Conservation (phyloP, 2,329 filamentous ascomycete species). For the Aspergillus latus region DNA sequence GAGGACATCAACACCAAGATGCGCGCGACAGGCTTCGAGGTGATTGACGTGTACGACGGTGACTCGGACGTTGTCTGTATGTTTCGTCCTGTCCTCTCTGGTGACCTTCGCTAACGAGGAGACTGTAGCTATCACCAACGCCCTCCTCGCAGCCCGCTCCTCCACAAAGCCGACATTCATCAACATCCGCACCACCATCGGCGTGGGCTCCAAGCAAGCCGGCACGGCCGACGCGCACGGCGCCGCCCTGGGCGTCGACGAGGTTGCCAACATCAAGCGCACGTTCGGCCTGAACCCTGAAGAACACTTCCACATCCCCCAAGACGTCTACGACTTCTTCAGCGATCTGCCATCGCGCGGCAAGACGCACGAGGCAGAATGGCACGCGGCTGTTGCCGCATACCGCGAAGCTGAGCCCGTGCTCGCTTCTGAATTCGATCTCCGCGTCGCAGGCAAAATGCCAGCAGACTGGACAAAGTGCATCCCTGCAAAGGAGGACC, state of each 20-base stretch:
- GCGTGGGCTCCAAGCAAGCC: slow-evolving; percentile 38
- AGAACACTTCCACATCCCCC: slow-evolving; percentile 12
- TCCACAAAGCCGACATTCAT: slow-evolving; percentile 56
- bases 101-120: slow-evolving; percentile 2
- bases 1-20: slow-evolving; percentile 61
- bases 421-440: slow-evolving; percentile 11
- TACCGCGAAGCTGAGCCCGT: slow-evolving; percentile 7
- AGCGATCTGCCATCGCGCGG: slow-evolving; percentile 3
- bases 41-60: slow-evolving; percentile 56
- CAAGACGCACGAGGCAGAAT: slow-evolving; percentile 2
- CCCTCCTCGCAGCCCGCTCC: slow-evolving; percentile 44
- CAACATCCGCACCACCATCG: slow-evolving; percentile 57
- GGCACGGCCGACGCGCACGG: slow-evolving; percentile 14
- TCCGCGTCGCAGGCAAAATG: slow-evolving; percentile 14
- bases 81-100: neutral
- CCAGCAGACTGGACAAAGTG: slow-evolving; percentile 14
- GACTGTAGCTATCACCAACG: slow-evolving; percentile 11
- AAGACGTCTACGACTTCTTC: slow-evolving; percentile 18
- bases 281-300: slow-evolving; percentile 5
- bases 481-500: slow-evolving; percentile 20
- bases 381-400: neutral
- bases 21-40: slow-evolving; percentile 57
- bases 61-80: slow-evolving; percentile 50
- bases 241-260: slow-evolving; percentile 9
- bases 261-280: slow-evolving; percentile 10